Percentiles rank a stretch among this genome's conserved stretches.
phyloP scores from a whole-genome alignment of 2,329 filamentous ascomycete species.

The Ascochyta lentis region DNA sequence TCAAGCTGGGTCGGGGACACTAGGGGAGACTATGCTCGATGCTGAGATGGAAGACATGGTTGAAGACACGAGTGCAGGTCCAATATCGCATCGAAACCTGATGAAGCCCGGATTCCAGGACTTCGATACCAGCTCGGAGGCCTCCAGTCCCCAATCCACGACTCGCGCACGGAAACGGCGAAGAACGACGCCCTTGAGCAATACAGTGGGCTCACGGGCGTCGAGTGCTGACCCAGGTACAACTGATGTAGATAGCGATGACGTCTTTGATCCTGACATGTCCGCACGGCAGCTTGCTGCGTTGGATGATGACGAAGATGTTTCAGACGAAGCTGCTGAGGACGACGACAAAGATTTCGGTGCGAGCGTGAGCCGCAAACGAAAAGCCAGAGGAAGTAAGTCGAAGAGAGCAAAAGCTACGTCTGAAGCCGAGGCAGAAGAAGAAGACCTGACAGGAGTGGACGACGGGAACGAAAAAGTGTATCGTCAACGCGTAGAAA shows the following conservation, averaged over 20 bases:
- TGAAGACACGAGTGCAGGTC: constrained; percentile 50
- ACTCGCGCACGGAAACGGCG: constrained; percentile 51
- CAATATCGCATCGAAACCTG: constrained; percentile 56
- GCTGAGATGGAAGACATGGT: constrained; percentile 74
- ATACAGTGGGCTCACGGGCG: constrained; percentile 21
- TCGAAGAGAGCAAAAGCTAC: constrained; percentile 30
- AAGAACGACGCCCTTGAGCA: constrained; percentile 27
- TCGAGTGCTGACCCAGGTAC: constrained; percentile 26
- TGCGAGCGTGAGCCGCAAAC: constrained; percentile 37
- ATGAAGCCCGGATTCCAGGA: constrained; percentile 56
- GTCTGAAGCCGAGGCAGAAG: constrained; percentile 34
- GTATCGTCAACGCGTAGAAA: constrained; percentile 76
- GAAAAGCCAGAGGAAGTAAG: constrained; percentile 43
- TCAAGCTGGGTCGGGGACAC: constrained; percentile 68
- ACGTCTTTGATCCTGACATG: constrained; percentile 50
- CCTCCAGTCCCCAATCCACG: constrained; percentile 36
- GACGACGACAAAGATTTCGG: constrained; percentile 49
- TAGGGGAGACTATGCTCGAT: constrained; percentile 80
- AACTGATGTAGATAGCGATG: constrained; percentile 48
- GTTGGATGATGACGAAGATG: constrained; percentile 48
- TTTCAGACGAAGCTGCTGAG: constrained; percentile 42
- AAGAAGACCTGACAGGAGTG: constrained; percentile 67
- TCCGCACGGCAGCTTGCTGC: constrained; percentile 50
- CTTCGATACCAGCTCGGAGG: constrained; percentile 36
- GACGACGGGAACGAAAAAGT: constrained; percentile 89